Base-by-base conservation (phyloP, 495 filamentous ascomycete genomes). In the Aspergillus olivimuriae region DNA sequence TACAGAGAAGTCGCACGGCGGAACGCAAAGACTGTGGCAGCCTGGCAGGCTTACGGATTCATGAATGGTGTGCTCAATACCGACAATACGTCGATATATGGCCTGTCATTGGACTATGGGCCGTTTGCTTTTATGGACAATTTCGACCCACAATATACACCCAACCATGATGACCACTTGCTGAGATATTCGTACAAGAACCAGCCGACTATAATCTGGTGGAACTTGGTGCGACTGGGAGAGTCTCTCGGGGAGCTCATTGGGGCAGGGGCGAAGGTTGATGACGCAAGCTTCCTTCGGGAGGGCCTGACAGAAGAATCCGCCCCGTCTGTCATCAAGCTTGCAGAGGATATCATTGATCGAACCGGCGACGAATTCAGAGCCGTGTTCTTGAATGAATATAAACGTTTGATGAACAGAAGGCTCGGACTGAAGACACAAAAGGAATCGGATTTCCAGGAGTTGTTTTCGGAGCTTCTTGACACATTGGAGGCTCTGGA, bases 31-130 rank as follows among this genome's bases (percentile, higher is more conserved):
- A 95, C 86, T 0, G 90, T 96, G 1, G 92, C 92, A 9, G 78
- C 81, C 43, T 98, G 92, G 92, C 92, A 98, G 65, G 87, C 87
- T 16, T 96, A 95, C 64, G 92, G 86, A 10, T 98, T 98, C 66
- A 96, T 91, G 76, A 98, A 98, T 56, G 92, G 92, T 14, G 92
- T 98, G 16, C 70, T 98, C 23, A 91, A 95, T 55, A 96, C 92
- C 0, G 92, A 98, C 59, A 98, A 98, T 58, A 98, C 91, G 0
- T 94, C 87, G 4, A 75, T 98, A 40, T 82, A 83, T 26, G 92
- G 92, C 5, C 64, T 98, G 0, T 87, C 82, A 1, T 83, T 98
- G 16, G 92, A 98, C 65, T 98, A 86, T 55, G 92, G 92, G 0
- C 92, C 92, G 0, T 98, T 97, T 56, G 91, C 92, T 16, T 96